Evolutionary conservation across 2,329 filamentous ascomycete genomes (phyloP).

Genomic region (Xylariaceae sp.): DNA sequence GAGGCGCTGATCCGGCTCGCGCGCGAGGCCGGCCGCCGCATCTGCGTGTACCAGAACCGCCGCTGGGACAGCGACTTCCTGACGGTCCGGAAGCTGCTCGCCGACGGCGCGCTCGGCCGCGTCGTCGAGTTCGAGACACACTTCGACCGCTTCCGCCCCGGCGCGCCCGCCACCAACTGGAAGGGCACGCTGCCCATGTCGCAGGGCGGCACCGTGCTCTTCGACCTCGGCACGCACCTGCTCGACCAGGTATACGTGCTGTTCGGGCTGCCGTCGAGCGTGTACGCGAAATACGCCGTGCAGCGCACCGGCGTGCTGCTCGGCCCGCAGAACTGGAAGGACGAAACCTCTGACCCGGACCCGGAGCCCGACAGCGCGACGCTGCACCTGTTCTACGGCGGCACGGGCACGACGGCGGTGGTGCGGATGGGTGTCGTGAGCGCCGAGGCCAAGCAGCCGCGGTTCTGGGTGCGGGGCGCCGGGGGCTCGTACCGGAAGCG

Average conservation of each 20-base stretch:
- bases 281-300: constrained; percentile 70
- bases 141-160: constrained; percentile 74
- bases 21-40: constrained; percentile 50
- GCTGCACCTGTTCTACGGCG: constrained; percentile 67
- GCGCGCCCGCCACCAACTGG: constrained; percentile 64
- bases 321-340: constrained; percentile 34
- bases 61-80: constrained; percentile 79
- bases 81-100: constrained; percentile 66
- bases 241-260: constrained; percentile 74
- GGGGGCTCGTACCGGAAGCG: constrained; percentile 76
- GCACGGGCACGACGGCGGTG: constrained; percentile 64
- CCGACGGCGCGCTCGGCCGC: constrained; percentile 64
- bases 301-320: constrained; percentile 56
- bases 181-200: constrained; percentile 63
- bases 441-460: constrained; percentile 68
- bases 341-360: constrained; percentile 24
- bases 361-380: constrained; percentile 61
- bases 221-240: constrained; percentile 76
- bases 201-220: constrained; percentile 69
- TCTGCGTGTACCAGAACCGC: constrained; percentile 77
- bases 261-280: constrained; percentile 68
- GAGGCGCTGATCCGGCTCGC: constrained; percentile 62
- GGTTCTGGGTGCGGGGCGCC: constrained; percentile 77
- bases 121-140: constrained; percentile 78
- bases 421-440: constrained; percentile 71